Evolutionary conservation across 2,329 filamentous ascomycete genomes (phyloP).

Genomic region (Penicillium verrucosum): DNA sequence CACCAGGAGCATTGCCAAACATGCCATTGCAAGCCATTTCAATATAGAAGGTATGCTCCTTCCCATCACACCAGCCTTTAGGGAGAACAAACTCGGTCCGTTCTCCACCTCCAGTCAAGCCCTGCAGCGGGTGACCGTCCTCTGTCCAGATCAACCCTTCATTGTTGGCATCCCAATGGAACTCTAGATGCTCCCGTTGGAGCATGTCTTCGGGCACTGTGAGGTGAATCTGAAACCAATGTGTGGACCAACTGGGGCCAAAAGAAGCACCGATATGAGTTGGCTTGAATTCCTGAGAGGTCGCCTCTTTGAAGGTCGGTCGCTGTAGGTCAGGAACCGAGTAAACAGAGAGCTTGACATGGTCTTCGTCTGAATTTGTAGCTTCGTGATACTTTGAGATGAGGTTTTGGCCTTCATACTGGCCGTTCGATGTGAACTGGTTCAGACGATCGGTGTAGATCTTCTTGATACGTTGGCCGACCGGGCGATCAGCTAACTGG

Average conservation of each 20-base stretch:
- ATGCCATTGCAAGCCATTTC: slow-evolving; percentile 99
- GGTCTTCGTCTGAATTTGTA: slow-evolving; percentile 62
- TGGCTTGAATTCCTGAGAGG: slow-evolving; percentile 68
- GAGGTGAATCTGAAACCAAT: slow-evolving; percentile 88
- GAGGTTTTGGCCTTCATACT: slow-evolving; percentile 74
- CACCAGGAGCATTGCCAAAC: slow-evolving; percentile 88
- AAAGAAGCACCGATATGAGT: slow-evolving; percentile 75
- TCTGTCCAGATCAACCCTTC: slow-evolving; percentile 94
- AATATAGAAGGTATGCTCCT: slow-evolving; percentile 86
- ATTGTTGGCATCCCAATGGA: slow-evolving; percentile 93
- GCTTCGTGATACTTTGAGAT: slow-evolving; percentile 74
- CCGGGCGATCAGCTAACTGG: slow-evolving; percentile 50
- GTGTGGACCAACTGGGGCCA: slow-evolving; percentile 93
- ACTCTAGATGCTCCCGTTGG: slow-evolving; percentile 79
- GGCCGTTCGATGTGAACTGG: slow-evolving; percentile 74
- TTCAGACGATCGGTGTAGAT: slow-evolving; percentile 82
- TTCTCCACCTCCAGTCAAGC: slow-evolving; percentile 85
- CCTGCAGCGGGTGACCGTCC: slow-evolving; percentile 85
- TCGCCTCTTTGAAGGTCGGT: slow-evolving; percentile 82
- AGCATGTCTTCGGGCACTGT: slow-evolving; percentile 70
- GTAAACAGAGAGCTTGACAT: slow-evolving; percentile 84
- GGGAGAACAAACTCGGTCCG: slow-evolving; percentile 89
- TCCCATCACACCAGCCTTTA: slow-evolving; percentile 73
- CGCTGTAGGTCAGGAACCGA: slow-evolving; percentile 74
- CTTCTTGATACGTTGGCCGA: slow-evolving; percentile 75